Evolutionary conservation across 176 grass and related monocot species (phyloP).

Genomic region (Oryza glumipatula): DNA sequence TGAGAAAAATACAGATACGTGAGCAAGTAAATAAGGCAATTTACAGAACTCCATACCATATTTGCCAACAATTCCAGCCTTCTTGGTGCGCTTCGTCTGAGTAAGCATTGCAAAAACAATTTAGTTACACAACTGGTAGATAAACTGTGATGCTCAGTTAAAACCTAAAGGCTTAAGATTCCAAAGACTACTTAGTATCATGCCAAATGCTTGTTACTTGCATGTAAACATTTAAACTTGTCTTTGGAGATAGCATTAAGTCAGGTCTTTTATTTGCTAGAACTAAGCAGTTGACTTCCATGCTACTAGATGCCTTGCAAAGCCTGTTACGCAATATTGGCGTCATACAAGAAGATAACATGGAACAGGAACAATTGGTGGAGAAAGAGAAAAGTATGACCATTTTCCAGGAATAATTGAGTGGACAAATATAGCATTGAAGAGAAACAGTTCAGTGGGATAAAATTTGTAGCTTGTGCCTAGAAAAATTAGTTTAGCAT

Average conservation of each 20-base stretch:
- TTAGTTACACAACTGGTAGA: not conserved
- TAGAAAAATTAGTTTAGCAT: not conserved
- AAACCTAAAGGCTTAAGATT: not conserved
- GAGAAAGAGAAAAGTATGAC: not conserved
- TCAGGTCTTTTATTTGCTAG: not conserved
- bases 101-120: slow-evolving; percentile 34
- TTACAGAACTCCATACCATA: slow-evolving; percentile 59
- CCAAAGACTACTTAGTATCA: not conserved
- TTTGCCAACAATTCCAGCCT: slow-evolving; percentile 91
- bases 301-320: not conserved
- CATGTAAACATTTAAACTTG: not conserved
- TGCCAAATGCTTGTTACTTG: not conserved
- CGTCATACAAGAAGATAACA: not conserved
- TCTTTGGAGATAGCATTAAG: not conserved
- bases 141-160: not conserved
- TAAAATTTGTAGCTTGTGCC: not conserved
- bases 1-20: not conserved
- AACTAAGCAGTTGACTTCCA: not conserved
- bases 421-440: not conserved
- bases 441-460: not conserved
- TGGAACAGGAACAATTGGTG: not conserved
- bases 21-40: not conserved
- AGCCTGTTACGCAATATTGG: not conserved
- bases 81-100: slow-evolving; percentile 96
- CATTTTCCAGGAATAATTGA: not conserved